Conservation (phyloP, 495 filamentous ascomycete species). For the Penicillium goetzii region DNA sequence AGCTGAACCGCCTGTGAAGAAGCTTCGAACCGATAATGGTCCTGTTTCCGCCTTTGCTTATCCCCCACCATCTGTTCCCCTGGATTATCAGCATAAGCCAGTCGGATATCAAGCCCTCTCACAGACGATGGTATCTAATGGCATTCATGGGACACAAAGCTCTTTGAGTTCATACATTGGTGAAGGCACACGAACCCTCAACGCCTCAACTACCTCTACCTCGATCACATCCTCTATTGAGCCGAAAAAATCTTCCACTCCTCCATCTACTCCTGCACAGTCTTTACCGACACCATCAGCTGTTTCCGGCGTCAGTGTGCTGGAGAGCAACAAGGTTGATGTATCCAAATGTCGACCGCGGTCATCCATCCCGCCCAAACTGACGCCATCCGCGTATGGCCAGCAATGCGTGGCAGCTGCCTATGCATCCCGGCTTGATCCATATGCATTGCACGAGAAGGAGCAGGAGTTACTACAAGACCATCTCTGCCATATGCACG, state of each 20-base stretch:
- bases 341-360: constrained; percentile 58
- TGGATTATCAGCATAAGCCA: neutral
- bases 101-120: neutral
- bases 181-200: constrained; percentile 32
- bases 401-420: constrained; percentile 87
- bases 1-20: constrained; percentile 27
- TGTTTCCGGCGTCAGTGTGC: constrained; percentile 16
- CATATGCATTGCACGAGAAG: constrained; percentile 82
- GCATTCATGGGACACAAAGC: neutral
- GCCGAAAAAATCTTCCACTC: constrained; percentile 37
- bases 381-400: constrained; percentile 75
- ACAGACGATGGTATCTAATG: constrained; percentile 9
- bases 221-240: constrained; percentile 32
- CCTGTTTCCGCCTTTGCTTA: constrained; percentile 4
- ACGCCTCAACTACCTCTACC: constrained; percentile 35
- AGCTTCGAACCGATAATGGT: constrained; percentile 21
- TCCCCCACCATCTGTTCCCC: constrained; percentile 9
- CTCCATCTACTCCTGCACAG: constrained; percentile 28
- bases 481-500: constrained; percentile 83
- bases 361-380: constrained; percentile 77
- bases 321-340: constrained; percentile 30
- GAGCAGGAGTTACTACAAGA: constrained; percentile 80
- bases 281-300: constrained; percentile 23
- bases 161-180: constrained; percentile 23
- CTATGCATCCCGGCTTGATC: constrained; percentile 85